Conservation (phyloP, 495 filamentous ascomycete species). For the Penicillium riverlandense region DNA sequence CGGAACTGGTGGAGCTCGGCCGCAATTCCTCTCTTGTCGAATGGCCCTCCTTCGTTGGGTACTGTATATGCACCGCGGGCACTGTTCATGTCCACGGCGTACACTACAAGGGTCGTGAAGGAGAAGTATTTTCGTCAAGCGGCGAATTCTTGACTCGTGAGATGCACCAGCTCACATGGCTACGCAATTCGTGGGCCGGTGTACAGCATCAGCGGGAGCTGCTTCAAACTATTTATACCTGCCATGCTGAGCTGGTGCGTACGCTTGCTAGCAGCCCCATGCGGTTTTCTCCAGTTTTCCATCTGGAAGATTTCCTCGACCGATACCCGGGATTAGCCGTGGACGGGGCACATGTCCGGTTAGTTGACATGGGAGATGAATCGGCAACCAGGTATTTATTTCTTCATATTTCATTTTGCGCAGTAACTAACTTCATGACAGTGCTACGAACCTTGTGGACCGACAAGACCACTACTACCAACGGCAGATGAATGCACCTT, state of each 20-base stretch:
- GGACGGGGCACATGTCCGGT: slow-evolving; percentile 48
- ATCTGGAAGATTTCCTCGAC: slow-evolving; percentile 81
- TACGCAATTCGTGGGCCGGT: slow-evolving; percentile 66
- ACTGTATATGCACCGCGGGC: slow-evolving; percentile 74
- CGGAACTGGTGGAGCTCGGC: slow-evolving; percentile 73
- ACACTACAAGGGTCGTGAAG: slow-evolving; percentile 62
- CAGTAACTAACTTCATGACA: slow-evolving; percentile 1
- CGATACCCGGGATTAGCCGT: slow-evolving; percentile 54
- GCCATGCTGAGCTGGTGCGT: slow-evolving; percentile 67
- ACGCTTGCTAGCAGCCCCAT: slow-evolving; percentile 56
- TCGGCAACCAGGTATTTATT: slow-evolving; percentile 35
- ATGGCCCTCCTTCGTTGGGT: slow-evolving; percentile 77
- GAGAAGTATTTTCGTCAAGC: slow-evolving; percentile 57
- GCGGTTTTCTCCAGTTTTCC: slow-evolving; percentile 70
- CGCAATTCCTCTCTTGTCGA: slow-evolving; percentile 58
- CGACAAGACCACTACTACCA: slow-evolving; percentile 17
- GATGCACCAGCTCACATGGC: slow-evolving; percentile 68
- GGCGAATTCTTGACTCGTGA: slow-evolving; percentile 67
- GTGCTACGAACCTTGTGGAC: slow-evolving; percentile 4
- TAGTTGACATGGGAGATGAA: slow-evolving; percentile 48
- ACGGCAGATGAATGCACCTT: slow-evolving; percentile 9
- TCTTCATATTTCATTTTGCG: neutral
- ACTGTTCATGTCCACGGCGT: slow-evolving; percentile 81
- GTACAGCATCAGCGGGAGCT: slow-evolving; percentile 74
- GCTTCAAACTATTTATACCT: slow-evolving; percentile 63